A percentile compares a stretch with the other conserved stretches of the same genome.
Evolutionary conservation across 257 asterid species (phyloP).

Genomic region (Scutellaria minor): DNA sequence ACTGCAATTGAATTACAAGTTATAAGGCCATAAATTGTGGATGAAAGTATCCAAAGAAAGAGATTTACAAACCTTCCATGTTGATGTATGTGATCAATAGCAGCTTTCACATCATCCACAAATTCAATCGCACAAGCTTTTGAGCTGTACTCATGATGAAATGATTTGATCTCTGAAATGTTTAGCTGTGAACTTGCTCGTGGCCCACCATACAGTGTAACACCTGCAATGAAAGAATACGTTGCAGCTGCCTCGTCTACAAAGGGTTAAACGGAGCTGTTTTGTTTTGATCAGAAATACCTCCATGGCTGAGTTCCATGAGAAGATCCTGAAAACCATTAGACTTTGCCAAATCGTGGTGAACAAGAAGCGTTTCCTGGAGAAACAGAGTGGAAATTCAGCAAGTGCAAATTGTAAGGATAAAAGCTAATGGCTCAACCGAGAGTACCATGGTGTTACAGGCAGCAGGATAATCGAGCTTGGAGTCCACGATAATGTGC

Average conservation of each 20-base stretch:
- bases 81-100: constrained; percentile 53
- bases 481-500: constrained; percentile 64
- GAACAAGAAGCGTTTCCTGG: constrained; percentile 83
- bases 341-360: constrained; percentile 58
- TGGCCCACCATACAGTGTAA: constrained; percentile 60
- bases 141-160: constrained; percentile 65
- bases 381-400: constrained; percentile 1
- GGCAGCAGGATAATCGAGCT: constrained; percentile 89
- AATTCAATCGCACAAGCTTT: constrained; percentile 64
- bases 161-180: constrained; percentile 40
- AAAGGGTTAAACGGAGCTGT: too few species aligned
- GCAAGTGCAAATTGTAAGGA: too few species aligned
- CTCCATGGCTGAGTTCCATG: constrained; percentile 69
- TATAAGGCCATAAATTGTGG: not conserved
- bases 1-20: constrained; percentile 30
- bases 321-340: constrained; percentile 61
- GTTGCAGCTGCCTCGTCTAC: too few species aligned
- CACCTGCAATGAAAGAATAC: constrained; percentile 47
- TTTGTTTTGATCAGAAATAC: constrained; percentile 30
- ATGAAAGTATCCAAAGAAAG: not conserved
- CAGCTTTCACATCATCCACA: constrained; percentile 56
- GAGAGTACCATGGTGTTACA: constrained; percentile 80
- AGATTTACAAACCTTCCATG: constrained; percentile 54
- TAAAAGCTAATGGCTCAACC: not conserved
- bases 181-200: constrained; percentile 50